Evolutionary conservation across 352 stramenopile species (phyloP), one percentile per base, ranked within the genome.

Genomic region (Pythium grandisporangium): DNA sequence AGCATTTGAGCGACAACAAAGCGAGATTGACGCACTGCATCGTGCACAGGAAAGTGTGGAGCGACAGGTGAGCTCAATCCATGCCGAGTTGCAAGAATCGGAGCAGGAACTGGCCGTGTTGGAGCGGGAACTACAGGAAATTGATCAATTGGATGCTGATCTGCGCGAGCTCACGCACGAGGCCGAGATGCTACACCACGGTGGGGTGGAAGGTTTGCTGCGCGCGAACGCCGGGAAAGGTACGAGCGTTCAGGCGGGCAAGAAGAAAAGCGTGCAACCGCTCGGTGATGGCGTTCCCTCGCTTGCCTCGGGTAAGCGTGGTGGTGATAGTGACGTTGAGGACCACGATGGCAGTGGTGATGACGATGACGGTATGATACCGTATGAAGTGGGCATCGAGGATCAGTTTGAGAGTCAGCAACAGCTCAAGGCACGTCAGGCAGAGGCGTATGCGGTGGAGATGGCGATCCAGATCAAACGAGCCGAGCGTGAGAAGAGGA

Each of bases 401-500:
- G 53, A 61, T 4, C 43, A 48, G 20, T 71, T 90, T 23, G 70
- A 88, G 40, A 65, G 53, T 1, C 72, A 65, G 8, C 57, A 61
- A 17, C 46, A 53, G 5, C 49, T 71, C 42, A 63, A 67, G 21
- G 65, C 76, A 51, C 63, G 66, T 1, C 66, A 84, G 27, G 75
- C 84, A 1, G 81, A 95, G 35, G 68, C 79, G n/a, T 95, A 95
- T 47, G 89, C 87, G 2, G 57, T 97, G 5, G 89, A 96, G 33
- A 94, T 96, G 75, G 82, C 87, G 21, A 84, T 97, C 30, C 88
- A 95, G 51, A 86, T 96, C 51, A 97, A 97, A 47, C 75, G 81
- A 24, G 68, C 70, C 1, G 89, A 97, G 57, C 68, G 90, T 7
- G 91, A 97, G 48, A 78, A 81, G 56, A 95, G 91, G 44, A 93